Evolutionary conservation across 2,329 filamentous ascomycete genomes (phyloP).

Genomic region (Echinosphaeria canescens): DNA sequence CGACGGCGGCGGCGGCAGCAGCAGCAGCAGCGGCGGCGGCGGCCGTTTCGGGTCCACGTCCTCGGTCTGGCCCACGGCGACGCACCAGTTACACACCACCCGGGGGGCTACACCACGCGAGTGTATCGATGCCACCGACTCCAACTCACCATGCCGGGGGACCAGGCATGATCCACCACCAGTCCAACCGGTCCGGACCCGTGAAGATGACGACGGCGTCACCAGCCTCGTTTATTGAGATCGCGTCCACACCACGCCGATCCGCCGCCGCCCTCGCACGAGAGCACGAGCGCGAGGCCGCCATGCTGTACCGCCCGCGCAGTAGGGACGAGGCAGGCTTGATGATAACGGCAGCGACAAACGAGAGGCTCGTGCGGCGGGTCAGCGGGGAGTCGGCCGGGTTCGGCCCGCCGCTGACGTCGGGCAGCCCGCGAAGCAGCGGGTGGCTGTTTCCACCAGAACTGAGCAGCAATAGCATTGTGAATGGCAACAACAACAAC

Average conservation of each 20-base stretch:
- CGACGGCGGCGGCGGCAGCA: constrained; percentile 9
- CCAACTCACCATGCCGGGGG: too few relatives aligned
- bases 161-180: too few relatives aligned
- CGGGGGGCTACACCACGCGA: constrained; percentile 22
- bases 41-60: constrained; percentile 11
- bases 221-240: constrained; percentile 24
- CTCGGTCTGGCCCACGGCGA: constrained; percentile 20
- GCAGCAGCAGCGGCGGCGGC: constrained; percentile 4
- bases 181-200: too few relatives aligned
- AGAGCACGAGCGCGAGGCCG: constrained; percentile 17
- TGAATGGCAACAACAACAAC: constrained; percentile 1
- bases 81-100: constrained; percentile 32
- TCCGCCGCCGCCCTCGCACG: constrained; percentile 9
- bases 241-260: constrained; percentile 18
- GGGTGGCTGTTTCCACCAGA: constrained; percentile 9
- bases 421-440: constrained; percentile 10
- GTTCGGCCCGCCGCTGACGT: constrained; percentile 3
- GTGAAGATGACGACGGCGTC: too few relatives aligned
- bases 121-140: constrained; percentile 25
- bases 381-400: constrained; percentile 10
- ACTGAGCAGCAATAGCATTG: constrained; percentile 7
- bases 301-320: constrained; percentile 11
- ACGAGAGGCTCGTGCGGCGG: constrained; percentile 10
- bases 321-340: constrained; percentile 9
- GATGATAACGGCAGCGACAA: too few relatives aligned